Evolutionary conservation across 2,329 filamentous ascomycete species (phyloP).

Genomic region (Herpotrichia juniperi): DNA sequence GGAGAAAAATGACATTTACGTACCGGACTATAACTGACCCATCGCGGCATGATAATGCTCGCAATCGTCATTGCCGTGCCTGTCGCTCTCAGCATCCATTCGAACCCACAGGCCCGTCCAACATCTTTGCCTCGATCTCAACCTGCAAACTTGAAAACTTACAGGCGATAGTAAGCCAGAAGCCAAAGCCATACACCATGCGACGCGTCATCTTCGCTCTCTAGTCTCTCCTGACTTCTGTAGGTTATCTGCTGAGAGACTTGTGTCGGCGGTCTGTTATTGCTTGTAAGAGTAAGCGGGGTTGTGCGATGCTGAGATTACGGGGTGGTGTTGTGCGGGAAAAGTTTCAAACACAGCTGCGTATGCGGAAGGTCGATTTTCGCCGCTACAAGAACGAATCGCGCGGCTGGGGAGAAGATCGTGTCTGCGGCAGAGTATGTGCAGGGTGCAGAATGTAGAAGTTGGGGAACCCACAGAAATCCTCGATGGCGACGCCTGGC

Average conservation of each 20-base stretch:
- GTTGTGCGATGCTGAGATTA: background rate
- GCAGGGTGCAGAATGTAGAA: background rate
- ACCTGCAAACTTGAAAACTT: no score
- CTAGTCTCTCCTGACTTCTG: background rate
- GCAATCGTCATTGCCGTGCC: slow-evolving; percentile 74
- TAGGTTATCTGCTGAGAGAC: no score
- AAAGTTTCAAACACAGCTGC: background rate
- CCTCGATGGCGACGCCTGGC: background rate
- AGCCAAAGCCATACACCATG: slow-evolving; percentile 55
- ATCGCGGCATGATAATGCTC: slow-evolving; percentile 72
- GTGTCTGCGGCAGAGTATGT: slow-evolving; percentile 6
- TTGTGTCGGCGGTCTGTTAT: background rate
- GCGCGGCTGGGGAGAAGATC: background rate
- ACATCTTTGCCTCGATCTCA: background rate
- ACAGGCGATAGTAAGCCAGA: slow-evolving; percentile 55
- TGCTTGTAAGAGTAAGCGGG: background rate
- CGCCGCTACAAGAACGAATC: slow-evolving; percentile 2
- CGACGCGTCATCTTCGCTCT: slow-evolving; percentile 52
- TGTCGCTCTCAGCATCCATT: slow-evolving; percentile 40
- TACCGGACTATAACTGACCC: slow-evolving; percentile 67
- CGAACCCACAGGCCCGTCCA: background rate
- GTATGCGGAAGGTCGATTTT: background rate
- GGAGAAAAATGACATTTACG: slow-evolving; percentile 46
- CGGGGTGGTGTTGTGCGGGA: background rate
- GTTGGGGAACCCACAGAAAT: background rate